Conservation (phyloP, 164 flowering plant species). For the Umbellularia californica region DNA sequence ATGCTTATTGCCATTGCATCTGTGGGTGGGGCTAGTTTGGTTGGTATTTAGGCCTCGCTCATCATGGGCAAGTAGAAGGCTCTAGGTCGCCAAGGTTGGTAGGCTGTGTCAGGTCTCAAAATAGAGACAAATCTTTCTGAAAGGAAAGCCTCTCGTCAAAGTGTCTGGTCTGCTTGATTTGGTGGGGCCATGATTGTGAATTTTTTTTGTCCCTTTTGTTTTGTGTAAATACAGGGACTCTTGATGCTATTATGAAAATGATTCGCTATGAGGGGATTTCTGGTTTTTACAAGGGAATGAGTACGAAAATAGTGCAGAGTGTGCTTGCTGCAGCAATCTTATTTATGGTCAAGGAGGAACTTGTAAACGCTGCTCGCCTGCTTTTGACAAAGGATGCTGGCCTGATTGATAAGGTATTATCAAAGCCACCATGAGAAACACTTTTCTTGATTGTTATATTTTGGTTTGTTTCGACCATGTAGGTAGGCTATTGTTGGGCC, state of each 20-base stretch:
- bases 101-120: neutral
- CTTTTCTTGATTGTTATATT: neutral
- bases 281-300: conserved; percentile 87
- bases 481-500: conserved; percentile 9
- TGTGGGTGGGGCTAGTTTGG: neutral
- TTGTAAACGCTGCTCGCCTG: conserved; percentile 52
- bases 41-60: neutral
- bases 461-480: neutral
- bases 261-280: conserved; percentile 64
- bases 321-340: conserved; percentile 90
- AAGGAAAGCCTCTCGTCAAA: neutral
- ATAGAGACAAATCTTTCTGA: neutral
- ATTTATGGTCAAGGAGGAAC: conserved; percentile 92
- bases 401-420: conserved; percentile 17
- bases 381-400: conserved; percentile 35
- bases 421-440: conserved; percentile 28
- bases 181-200: neutral
- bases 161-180: neutral
- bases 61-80: neutral
- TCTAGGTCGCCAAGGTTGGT: neutral
- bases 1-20: neutral
- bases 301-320: conserved; percentile 88
- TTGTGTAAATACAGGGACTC: conserved; percentile 49
- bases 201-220: neutral
- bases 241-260: conserved; percentile 81